Base-by-base conservation (phyloP, 192 early-diverging fungal genomes). In the Nowakowskiella sp. region DNA sequence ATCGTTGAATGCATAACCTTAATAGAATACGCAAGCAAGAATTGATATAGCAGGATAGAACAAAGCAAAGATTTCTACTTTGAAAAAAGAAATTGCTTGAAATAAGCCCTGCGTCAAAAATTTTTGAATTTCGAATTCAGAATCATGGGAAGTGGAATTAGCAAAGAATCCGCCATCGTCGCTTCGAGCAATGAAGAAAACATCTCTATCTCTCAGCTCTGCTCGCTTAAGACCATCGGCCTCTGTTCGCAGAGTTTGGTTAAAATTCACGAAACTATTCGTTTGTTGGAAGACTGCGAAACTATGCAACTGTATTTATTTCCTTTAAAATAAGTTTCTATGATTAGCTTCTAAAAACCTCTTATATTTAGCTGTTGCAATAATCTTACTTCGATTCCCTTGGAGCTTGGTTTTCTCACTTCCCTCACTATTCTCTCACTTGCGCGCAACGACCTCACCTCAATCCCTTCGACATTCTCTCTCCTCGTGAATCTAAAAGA, bases 371-470 rank as follows among this genome's bases (percentile, higher is more conserved):
- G 88, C 56, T 89, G 84, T 62, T 81, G 81, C 70, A 91, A 91
- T 57, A 62, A 73, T 44, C 57, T 91, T 16, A 67, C 61, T n/a
- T 53, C 61, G 33, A 72, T 92, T 51, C 90, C 90, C 22, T 59
- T 74, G 2, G 78, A 86, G 47, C 81, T 92, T 47, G 87, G 87
- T 4, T 80, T 83, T 45, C 58, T 92, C 49, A 67, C 73, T 30
- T 82, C 81, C 58, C 59, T 92, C n/a, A 73, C 67, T 4, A 55
- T 65, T 3, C 72, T 90, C 7, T 74, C 81, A 43, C 53, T 90
- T 1, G 68, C 83, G 9, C 65, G 72, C 32, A 92, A 92, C 65
- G 66, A 55, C 21, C 61, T 92, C 4, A 64, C 62, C 3, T 32
- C 25, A 6, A 61, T 92, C 0, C 90, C 90, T 1, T 76, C 82